These are phyloP conservation scores for Xylaria sp. DNA, from an alignment of 2,329 filamentous ascomycete genomes.

Conservation along the genomic window DNA sequence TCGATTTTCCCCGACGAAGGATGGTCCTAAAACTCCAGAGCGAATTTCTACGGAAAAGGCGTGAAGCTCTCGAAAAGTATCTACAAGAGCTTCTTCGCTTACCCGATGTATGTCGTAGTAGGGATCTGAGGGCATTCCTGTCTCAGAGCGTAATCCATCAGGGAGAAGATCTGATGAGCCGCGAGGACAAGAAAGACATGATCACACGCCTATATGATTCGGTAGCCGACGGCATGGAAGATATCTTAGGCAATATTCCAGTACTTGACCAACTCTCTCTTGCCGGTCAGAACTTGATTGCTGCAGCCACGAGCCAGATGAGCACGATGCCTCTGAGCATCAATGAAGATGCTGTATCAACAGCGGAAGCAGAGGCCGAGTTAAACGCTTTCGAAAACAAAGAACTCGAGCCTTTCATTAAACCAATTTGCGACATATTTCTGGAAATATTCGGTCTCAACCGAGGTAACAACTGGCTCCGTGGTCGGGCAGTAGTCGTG, in stretches of 20 bases:
- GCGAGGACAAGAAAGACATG: conserved; percentile 81
- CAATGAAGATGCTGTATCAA: conserved; percentile 61
- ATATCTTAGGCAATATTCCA: conserved; percentile 94
- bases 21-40: conserved; percentile 97
- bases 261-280: conserved; percentile 94
- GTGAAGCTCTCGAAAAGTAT: conserved; percentile 85
- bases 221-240: conserved; percentile 97
- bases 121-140: conserved; percentile 90
- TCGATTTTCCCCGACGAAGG: conserved; percentile 91
- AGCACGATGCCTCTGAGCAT: conserved; percentile 64
- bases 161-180: conserved; percentile 66
- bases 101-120: conserved; percentile 92
- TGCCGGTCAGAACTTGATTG: conserved; percentile 90
- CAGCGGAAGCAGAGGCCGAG: conserved; percentile 90
- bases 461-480: conserved; percentile 95
- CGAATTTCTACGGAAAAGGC: conserved; percentile 92
- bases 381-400: conserved; percentile 91
- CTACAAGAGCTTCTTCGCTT: conserved; percentile 82
- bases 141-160: conserved; percentile 84
- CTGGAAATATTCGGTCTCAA: conserved; percentile 95
- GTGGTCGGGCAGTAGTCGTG: conserved; percentile 93
- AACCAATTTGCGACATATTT: conserved; percentile 97
- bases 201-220: conserved; percentile 96
- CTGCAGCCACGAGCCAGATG: conserved; percentile 75
- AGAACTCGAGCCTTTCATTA: conserved; percentile 94